phyloP scores from a whole-genome alignment of 345 rosid species.

The Gossypium anomalum region DNA sequence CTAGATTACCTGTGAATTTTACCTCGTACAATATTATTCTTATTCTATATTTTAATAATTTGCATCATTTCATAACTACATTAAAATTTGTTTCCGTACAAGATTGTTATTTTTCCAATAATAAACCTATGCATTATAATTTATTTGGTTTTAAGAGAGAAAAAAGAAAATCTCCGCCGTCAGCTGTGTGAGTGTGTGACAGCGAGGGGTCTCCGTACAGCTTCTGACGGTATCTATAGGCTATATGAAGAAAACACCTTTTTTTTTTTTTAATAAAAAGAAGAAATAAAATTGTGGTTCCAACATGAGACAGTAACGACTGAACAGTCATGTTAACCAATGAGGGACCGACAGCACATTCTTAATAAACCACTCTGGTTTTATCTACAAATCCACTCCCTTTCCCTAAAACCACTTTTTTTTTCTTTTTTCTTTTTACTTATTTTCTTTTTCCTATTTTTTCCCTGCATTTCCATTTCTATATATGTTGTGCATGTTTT shows the following conservation, averaged over 20 bases:
- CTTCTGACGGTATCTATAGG: neutral
- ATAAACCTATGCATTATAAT: no score
- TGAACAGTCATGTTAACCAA: conserved; percentile 11
- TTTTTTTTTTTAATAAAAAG: neutral
- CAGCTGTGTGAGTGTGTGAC: neutral
- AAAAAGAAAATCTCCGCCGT: conserved; percentile 4
- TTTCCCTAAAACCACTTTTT: conserved; percentile 13
- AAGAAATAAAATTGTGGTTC: neutral
- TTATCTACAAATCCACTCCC: conserved; percentile 6
- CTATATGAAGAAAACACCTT: neutral
- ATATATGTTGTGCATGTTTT: conserved; percentile 30
- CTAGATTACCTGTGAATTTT: no score
- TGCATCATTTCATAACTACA: no score
- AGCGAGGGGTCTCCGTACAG: neutral
- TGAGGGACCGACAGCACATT: conserved; percentile 29
- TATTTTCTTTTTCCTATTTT: no score
- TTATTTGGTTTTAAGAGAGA: neutral
- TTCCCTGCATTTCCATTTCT: conserved; percentile 12
- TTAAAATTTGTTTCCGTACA: no score
- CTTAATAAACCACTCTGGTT: conserved; percentile 29
- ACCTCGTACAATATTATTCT: no score
- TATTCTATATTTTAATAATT: no score
- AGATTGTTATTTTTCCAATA: no score
- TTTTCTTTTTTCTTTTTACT: no score
- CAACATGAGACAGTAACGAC: conserved; percentile 6